Evolutionary conservation across 768 basidiomycete genomes (phyloP).

Genomic region (Chalciporus pseudorubinellus): DNA sequence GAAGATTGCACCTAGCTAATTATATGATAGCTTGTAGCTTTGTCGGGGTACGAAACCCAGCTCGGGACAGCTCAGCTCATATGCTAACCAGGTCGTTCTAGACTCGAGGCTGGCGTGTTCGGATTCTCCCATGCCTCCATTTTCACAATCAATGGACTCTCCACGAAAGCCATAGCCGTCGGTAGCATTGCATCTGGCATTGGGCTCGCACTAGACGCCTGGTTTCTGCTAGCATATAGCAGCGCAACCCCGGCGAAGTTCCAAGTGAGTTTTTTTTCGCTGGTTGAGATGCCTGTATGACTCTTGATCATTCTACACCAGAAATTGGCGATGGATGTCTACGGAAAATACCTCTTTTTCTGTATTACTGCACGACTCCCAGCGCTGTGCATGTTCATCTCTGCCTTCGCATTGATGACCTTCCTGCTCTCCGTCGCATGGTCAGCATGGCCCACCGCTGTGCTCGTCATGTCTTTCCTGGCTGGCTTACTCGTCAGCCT

Average conservation of each 20-base stretch:
- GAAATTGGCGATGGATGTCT: constrained; percentile 49
- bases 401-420: constrained; percentile 53
- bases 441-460: constrained; percentile 60
- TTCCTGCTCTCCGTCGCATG: constrained; percentile 65
- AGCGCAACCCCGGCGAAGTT: constrained; percentile 52
- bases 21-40: constrained; percentile 48
- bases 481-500: constrained; percentile 59
- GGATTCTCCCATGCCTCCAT: constrained; percentile 54
- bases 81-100: constrained; percentile 12
- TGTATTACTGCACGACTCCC: constrained; percentile 64
- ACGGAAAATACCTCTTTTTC: constrained; percentile 65
- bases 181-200: constrained; percentile 61
- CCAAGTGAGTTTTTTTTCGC: constrained; percentile 41
- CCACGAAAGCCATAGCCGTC: constrained; percentile 52
- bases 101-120: constrained; percentile 57
- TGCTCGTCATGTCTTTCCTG: constrained; percentile 54
- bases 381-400: constrained; percentile 55
- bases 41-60: constrained; percentile 48
- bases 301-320: neutral
- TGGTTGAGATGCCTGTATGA: no score
- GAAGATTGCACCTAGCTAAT: neutral
- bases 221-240: constrained; percentile 64
- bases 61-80: neutral
- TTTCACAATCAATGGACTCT: constrained; percentile 47
- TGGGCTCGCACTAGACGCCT: constrained; percentile 60